Evolutionary conservation across 371 early-diverging fungal species (phyloP).

Genomic region (Mortierella sp.): DNA sequence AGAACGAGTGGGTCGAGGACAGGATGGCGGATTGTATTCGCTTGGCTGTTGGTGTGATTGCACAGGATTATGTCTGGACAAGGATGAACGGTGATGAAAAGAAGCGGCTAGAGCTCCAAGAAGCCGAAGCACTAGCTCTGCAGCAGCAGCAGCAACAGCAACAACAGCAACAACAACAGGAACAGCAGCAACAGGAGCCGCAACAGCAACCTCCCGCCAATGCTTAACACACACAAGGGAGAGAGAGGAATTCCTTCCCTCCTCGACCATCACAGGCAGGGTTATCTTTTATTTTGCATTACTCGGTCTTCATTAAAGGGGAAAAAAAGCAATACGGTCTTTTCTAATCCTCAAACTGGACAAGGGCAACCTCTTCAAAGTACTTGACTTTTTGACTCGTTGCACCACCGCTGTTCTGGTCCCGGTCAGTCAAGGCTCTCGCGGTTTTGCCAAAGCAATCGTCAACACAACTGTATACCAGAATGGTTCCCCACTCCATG

Average conservation of each 20-base stretch:
- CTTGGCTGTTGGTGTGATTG: slow-evolving; percentile 66
- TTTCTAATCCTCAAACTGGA: slow-evolving; percentile 71
- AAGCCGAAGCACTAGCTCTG: slow-evolving; percentile 40
- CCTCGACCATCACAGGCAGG: too few relatives aligned
- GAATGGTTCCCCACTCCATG: slow-evolving; percentile 93
- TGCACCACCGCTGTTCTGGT: slow-evolving; percentile 14
- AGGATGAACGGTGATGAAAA: slow-evolving; percentile 64
- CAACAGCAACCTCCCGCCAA: slow-evolving; percentile 8
- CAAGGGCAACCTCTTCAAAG: slow-evolving; percentile 72
- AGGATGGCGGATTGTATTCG: slow-evolving; percentile 68
- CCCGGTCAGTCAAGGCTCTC: neutral
- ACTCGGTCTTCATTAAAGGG: neutral
- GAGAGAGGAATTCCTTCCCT: too few relatives aligned
- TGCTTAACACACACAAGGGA: too few relatives aligned
- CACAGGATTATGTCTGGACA: slow-evolving; percentile 78
- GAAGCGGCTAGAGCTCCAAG: slow-evolving; percentile 42
- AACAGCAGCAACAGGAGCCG: slow-evolving; percentile 4
- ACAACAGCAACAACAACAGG: slow-evolving; percentile 25
- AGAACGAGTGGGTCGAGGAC: slow-evolving; percentile 78
- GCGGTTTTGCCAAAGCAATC: slow-evolving; percentile 70
- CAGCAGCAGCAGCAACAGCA: slow-evolving; percentile 29
- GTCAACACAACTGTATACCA: slow-evolving; percentile 83
- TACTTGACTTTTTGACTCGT: slow-evolving; percentile 55
- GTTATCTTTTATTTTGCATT: neutral
- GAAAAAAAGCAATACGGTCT: too few relatives aligned